Percentiles rank a stretch among this genome's conserved stretches.
These are phyloP conservation scores for Dictyostelium firmibasis DNA, from an alignment of 78 protist genomes.

Conservation along the genomic window DNA sequence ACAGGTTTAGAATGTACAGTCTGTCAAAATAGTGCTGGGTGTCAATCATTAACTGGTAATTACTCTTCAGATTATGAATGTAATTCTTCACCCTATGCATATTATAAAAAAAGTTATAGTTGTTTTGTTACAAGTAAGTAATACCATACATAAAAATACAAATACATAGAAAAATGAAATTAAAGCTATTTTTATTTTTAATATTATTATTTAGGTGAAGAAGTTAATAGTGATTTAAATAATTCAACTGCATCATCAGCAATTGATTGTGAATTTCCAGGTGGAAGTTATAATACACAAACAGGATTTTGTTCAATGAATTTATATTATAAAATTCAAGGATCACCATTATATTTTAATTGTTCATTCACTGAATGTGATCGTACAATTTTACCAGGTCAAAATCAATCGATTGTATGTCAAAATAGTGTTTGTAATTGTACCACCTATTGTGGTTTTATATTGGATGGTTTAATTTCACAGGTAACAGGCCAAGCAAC, in stretches of 20 bases:
- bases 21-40: not conserved
- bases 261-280: slow-evolving; percentile 40
- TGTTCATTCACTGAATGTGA: slow-evolving; percentile 19
- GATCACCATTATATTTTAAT: slow-evolving; percentile 53
- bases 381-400: slow-evolving; percentile 23
- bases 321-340: slow-evolving; percentile 23
- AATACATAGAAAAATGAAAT: not conserved
- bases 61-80: not conserved
- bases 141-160: not conserved
- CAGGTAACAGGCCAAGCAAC: not conserved
- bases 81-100: not conserved
- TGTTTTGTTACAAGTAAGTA: slow-evolving; percentile 56
- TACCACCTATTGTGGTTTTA: slow-evolving; percentile 39
- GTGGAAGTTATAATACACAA: not conserved
- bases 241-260: slow-evolving; percentile 55
- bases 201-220: not conserved
- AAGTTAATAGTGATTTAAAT: slow-evolving; percentile 46
- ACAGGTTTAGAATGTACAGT: slow-evolving; percentile 45
- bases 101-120: slow-evolving; percentile 9
- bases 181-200: too few relatives aligned
- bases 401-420: slow-evolving; percentile 23
- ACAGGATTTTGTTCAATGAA: slow-evolving; percentile 33
- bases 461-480: not conserved
- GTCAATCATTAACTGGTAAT: not conserved
- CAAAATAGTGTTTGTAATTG: slow-evolving; percentile 10